These are phyloP conservation scores for Coemansia sp. DNA, from an alignment of 371 early-diverging fungal genomes.

Conservation along the genomic window DNA sequence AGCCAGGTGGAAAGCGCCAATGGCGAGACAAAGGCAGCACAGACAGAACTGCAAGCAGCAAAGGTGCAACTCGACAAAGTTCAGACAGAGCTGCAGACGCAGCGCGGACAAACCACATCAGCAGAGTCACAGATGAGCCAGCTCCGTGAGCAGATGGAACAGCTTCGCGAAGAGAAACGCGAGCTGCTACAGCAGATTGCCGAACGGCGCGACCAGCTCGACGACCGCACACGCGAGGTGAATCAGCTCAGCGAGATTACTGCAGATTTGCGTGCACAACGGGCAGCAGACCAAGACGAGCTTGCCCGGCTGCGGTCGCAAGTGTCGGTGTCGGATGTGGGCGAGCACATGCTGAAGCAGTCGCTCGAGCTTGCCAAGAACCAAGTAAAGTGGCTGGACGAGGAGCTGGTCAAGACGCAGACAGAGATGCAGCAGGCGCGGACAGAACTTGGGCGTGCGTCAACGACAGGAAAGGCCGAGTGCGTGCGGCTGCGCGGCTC, in stretches of 20 bases:
- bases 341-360: slow-evolving; percentile 52
- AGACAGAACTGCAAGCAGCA: slow-evolving; percentile 15
- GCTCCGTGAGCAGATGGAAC: slow-evolving; percentile 10
- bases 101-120: slow-evolving; percentile 7
- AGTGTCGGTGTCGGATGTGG: slow-evolving; percentile 45
- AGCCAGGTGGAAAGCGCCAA: slow-evolving; percentile 30
- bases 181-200: slow-evolving; percentile 37
- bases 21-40: slow-evolving; percentile 7
- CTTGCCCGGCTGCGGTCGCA: slow-evolving; percentile 44
- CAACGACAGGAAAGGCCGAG: slow-evolving; percentile 52
- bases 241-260: slow-evolving; percentile 17
- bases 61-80: slow-evolving; percentile 6
- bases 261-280: slow-evolving; percentile 42
- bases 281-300: slow-evolving; percentile 49
- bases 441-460: slow-evolving; percentile 40
- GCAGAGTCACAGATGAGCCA: slow-evolving; percentile 6
- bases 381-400: slow-evolving; percentile 58
- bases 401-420: slow-evolving; percentile 54
- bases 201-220: slow-evolving; percentile 47
- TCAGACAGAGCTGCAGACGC: neutral
- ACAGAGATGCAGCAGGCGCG: slow-evolving; percentile 49
- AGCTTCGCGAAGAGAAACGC: slow-evolving; percentile 47
- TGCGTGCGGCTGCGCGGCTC: slow-evolving; percentile 40
- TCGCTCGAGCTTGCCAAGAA: slow-evolving; percentile 50
- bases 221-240: slow-evolving; percentile 22